Base-by-base conservation (phyloP, 2,329 filamentous ascomycete genomes). In the Ophiosphaerella herpotricha region DNA sequence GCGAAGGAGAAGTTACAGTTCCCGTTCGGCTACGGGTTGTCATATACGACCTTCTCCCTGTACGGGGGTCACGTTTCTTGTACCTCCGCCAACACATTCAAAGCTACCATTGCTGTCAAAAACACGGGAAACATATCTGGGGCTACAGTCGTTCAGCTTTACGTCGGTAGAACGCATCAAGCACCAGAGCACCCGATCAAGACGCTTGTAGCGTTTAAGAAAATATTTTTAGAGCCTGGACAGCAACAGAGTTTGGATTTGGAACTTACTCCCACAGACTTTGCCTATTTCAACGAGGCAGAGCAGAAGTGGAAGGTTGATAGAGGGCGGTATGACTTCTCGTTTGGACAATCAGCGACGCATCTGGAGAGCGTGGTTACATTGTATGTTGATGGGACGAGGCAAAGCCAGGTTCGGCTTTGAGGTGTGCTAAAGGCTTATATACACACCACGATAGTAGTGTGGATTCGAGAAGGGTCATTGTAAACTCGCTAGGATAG, bases 151-250 rank as follows among this genome's bases (percentile, higher is more conserved):
- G 71, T 79, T 0, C 84, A 86, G 66, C 68, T 86, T 1, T 86
- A 86, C 63, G 77, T 89, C 38, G 81, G 39, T 71, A 87, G 46
- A 78, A 80, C 9, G 26, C 44, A 61, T 9, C 52, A 43, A 11
- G 57, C 55, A 1, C 39, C 52, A 1, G 56, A 66, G 11, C 76
- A 87, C 39, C 86, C 86, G 0, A 79, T 84, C 54, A 89, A 89
- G 73, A 86, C 89, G 67, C 76, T 90, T 3, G 83, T 82, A 7
- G 85, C 85, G 0, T 90, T 89, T 61, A 79, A 82, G 54, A 89
- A 89, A 71, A 79, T 88, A 0, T 77, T 74, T 42, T 70, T 90
- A 3, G 76, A 82, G 38, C 75, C 80, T 1, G 84, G 83, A 4
- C 80, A 87, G 73, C 79, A 74, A 38, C 80, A 82, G 73, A 75